These are phyloP conservation scores for Zygosaccharomyces kombuchaensis DNA, from an alignment of 805 yeast species.

Conservation along the genomic window DNA sequence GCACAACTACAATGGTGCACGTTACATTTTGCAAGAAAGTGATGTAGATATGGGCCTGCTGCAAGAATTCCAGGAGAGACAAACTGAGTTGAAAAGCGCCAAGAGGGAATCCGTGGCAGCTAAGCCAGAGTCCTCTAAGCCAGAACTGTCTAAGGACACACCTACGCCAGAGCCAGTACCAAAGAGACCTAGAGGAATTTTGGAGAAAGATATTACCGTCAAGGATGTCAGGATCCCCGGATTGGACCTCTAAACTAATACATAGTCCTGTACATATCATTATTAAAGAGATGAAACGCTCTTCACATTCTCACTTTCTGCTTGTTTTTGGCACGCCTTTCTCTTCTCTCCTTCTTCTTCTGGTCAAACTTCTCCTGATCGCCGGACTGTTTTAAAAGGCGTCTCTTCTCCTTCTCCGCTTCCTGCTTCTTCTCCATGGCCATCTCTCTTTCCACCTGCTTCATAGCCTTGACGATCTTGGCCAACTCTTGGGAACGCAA, in stretches of 20 bases:
- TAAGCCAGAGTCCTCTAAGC: neutral
- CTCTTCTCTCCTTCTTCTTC: slow-evolving; percentile 77
- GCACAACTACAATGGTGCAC: slow-evolving; percentile 69
- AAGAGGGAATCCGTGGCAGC: slow-evolving; percentile 3
- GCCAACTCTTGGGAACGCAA: slow-evolving; percentile 70
- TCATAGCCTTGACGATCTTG: slow-evolving; percentile 66
- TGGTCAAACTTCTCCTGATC: slow-evolving; percentile 74
- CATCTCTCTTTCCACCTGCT: slow-evolving; percentile 61
- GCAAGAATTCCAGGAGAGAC: slow-evolving; percentile 11
- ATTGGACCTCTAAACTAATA: slow-evolving; percentile 18
- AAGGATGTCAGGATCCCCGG: slow-evolving; percentile 31
- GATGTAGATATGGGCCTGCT: slow-evolving; percentile 25
- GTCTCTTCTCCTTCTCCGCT: slow-evolving; percentile 60
- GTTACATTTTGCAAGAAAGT: slow-evolving; percentile 46
- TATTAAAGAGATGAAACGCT: neutral
- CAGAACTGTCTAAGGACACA: neutral
- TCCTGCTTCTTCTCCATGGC: slow-evolving; percentile 67
- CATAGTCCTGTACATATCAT: slow-evolving; percentile 8
- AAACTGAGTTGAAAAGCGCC: slow-evolving; percentile 4
- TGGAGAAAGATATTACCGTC: slow-evolving; percentile 23
- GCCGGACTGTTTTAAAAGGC: slow-evolving; percentile 54
- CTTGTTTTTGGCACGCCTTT: slow-evolving; percentile 64
- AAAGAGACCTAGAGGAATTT: slow-evolving; percentile 11
- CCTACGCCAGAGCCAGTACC: slow-evolving; percentile 3
- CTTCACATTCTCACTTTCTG: slow-evolving; percentile 44